Evolutionary conservation across 2,329 filamentous ascomycete species (phyloP), one percentile per base, ranked within the genome.

Genomic region (Hymenoscyphus fructigenus): DNA sequence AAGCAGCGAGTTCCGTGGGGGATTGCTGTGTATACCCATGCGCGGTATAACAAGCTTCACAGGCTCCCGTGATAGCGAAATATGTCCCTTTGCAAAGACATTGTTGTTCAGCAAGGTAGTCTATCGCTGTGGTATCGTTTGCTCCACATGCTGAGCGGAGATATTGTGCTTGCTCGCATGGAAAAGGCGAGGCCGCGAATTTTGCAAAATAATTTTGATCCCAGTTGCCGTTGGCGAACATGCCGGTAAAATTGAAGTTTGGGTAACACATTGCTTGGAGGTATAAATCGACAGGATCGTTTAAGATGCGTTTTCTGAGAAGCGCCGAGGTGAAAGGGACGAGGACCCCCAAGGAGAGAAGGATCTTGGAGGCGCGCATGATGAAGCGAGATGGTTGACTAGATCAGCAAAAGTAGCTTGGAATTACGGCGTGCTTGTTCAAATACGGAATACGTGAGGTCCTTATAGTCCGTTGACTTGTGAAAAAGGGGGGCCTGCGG

Each of bases 31-130:
- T 20, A 53, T 75, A 73, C 59, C 79, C 80, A 70, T 81, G 78
- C n/a, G 75, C 69, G 36, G 71, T 67, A 4, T 79, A 75, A 66
- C 79, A 83, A 28, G 72, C 65, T 38, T 77, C 74, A 70, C 80
- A 82, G 55, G 72, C 77, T 4, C 69, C 60, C 75, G 76, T 77
- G 62, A 78, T 76, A 20, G 68, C 59, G 69, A 81, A 81, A 75
- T 75, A 81, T 62, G 73, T 75, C 47, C 79, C 77, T 12, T 69
- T 71, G 73, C 80, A 82, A 71, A 81, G 77, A 73, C 80, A 79
- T 69, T 76, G 67, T 34, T 75, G 72, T 63, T 75, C 72, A 1
- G 75, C 74, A 17, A 70, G 62, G 59, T 73, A 75, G 12, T 69
- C 72, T 10, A 72, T 66, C 14, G 71, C 67, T 0, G 66, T 63